A percentile compares a stretch with the other conserved stretches of the same genome.
Conservation (phyloP, 257 asterid species). For the Prunella vulgaris region DNA sequence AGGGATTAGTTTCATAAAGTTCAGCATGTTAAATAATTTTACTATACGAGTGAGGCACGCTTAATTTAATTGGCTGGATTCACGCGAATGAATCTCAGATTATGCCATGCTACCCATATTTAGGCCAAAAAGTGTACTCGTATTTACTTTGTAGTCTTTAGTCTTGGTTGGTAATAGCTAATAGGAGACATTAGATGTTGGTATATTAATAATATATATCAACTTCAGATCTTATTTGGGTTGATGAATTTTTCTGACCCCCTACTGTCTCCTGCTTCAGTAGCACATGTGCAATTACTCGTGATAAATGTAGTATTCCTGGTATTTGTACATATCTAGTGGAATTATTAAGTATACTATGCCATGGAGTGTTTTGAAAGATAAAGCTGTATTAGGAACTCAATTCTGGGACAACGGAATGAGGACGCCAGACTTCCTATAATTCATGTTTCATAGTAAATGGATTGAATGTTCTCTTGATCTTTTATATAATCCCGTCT, state of each 20-base stretch:
- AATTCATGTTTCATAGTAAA: neutral
- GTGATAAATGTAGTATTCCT: neutral
- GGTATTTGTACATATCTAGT: neutral
- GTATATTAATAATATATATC: too few species aligned
- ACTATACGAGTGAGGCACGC: too few species aligned
- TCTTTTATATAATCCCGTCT: neutral
- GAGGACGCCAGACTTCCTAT: neutral
- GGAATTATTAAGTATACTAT: neutral
- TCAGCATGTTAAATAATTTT: too few species aligned
- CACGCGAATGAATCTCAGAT: too few species aligned
- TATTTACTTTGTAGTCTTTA: neutral
- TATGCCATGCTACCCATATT: too few species aligned
- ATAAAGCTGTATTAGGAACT: neutral
- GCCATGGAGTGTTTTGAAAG: neutral
- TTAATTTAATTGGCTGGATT: too few species aligned
- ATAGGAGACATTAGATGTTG: neutral
- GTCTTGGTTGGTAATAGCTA: neutral
- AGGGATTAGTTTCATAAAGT: too few species aligned
- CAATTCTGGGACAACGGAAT: slow-evolving; percentile 1
- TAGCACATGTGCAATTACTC: neutral
- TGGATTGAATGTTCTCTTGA: neutral
- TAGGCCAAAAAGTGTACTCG: too few species aligned
- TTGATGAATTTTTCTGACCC: neutral
- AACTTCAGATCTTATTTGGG: neutral
- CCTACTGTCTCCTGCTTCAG: neutral